Evolutionary conservation across 106 monocot species (phyloP).

Genomic region (Platanthera zijinensis): DNA sequence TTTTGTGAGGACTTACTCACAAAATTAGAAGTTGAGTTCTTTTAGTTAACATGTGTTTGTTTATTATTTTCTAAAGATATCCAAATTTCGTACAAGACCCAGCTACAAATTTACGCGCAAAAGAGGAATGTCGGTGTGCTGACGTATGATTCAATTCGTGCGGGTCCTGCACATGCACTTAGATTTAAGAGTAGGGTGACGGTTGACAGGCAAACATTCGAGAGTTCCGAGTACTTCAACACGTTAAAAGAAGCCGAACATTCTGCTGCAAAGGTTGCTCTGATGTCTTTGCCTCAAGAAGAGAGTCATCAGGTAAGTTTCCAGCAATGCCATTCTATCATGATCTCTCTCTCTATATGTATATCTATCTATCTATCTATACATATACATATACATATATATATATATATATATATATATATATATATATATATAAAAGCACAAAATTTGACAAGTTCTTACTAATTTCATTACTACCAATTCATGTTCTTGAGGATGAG

Average conservation of each 20-base stretch:
- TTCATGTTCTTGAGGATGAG: constrained; percentile 35
- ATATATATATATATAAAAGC: too few species aligned
- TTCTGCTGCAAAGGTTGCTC: constrained; percentile 62
- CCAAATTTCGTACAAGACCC: constrained; percentile 36
- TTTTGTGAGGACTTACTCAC: background rate
- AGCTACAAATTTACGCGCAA: constrained; percentile 51
- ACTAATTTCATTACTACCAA: background rate
- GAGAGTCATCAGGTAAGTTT: constrained; percentile 31
- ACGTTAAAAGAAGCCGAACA: constrained; percentile 66
- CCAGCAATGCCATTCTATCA: background rate
- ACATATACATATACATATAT: too few species aligned
- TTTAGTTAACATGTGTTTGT: background rate
- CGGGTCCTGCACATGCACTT: constrained; percentile 27
- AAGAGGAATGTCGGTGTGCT: constrained; percentile 33
- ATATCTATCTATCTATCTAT: too few species aligned
- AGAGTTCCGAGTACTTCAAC: constrained; percentile 30
- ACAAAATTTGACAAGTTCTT: background rate
- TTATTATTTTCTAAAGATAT: constrained; percentile 27
- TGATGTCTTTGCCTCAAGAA: constrained; percentile 29
- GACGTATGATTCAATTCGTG: constrained; percentile 26
- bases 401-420: too few species aligned
- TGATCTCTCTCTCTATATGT: background rate
- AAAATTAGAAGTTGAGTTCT: background rate
- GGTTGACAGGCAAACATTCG: constrained; percentile 52
- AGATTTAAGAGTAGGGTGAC: constrained; percentile 54